A percentile compares a stretch with the other conserved stretches of the same genome.
These are phyloP conservation scores for Pythium aquatile DNA, from an alignment of 352 stramenopile species.

Conservation along the genomic window DNA sequence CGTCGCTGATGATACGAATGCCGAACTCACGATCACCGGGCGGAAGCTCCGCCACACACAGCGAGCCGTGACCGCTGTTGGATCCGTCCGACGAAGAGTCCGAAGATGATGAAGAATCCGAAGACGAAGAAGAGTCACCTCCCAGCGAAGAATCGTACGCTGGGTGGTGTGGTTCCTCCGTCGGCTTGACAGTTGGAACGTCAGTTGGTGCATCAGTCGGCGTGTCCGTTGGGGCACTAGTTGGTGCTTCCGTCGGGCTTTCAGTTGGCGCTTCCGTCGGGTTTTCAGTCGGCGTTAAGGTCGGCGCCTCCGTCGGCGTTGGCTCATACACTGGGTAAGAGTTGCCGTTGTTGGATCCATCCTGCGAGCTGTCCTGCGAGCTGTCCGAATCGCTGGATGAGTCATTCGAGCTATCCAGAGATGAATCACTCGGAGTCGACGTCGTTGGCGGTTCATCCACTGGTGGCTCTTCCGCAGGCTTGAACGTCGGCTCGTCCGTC, in stretches of 20 bases:
- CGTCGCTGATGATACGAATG: conserved; percentile 15
- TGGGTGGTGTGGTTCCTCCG: background rate
- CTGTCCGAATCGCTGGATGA: no score
- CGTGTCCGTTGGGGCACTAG: background rate
- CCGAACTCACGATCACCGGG: conserved; percentile 19
- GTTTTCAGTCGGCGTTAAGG: no score
- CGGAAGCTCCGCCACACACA: conserved; percentile 14
- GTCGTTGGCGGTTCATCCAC: no score
- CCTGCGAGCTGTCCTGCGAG: background rate
- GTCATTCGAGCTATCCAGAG: no score
- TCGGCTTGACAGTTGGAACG: background rate
- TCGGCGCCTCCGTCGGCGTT: background rate
- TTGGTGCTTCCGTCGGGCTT: background rate
- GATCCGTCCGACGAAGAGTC: background rate
- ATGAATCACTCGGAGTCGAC: no score
- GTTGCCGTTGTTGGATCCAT: background rate
- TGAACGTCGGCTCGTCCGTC: background rate
- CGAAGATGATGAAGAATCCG: no score
- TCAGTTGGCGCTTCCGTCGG: background rate
- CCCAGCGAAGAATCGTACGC: background rate
- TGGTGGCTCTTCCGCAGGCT: no score
- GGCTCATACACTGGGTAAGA: background rate
- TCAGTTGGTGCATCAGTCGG: conserved; percentile 8
- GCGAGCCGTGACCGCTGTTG: background rate
- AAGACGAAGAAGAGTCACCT: background rate